Base-by-base conservation (phyloP, 768 basidiomycete species). In the Lanmaoa pseudosensibilis region DNA sequence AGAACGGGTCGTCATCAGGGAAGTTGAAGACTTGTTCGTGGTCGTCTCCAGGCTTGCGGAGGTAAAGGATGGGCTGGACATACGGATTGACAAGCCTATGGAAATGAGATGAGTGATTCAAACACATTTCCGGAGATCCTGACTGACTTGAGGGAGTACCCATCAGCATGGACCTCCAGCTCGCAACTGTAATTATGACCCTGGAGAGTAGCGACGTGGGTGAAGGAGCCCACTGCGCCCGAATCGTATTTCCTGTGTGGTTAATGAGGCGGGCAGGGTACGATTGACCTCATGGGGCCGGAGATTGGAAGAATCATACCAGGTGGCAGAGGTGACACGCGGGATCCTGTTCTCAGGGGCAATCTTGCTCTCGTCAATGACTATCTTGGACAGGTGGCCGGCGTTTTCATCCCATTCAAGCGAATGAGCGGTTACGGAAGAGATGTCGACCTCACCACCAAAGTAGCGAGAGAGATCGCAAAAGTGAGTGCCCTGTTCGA, bases 401-500 rank as follows among this genome's bases (percentile, higher is more conserved):
- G 96, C 89, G 60, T 85, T 83, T 73, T 98, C 95, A 69, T 92
- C 79, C 89, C 89, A 94, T 69, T 96, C 95, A 33, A 98, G 80
- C 10, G 94, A 92, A 68, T 94, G 92, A 16, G 95, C 96, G 38
- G 71, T 76, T 39, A 93, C 89, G 34, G 82, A 83, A 50, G 84
- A 75, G 58, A 95, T 85, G 67, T 97, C 92, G 55, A 97, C 92
- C 62, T 96, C 92, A 16, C 96, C 96, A 50, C 95, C 96, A 68
- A 98, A 98, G 79, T 96, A 96, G 62, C 96, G 88, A 39, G 94
- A 97, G 43, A 97, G 82, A 75, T 98, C 94, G 65, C 92, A 94
- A 77, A 98, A 96, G 77, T 98, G 96, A 15, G 96, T 98, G 46
- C 92, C 95, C 76, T 94, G 90, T 72, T 94, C 93, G 60, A 95